Percentiles rank a stretch among this genome's conserved stretches.
phyloP scores from a whole-genome alignment of 1,284 basidiomycete species.

The Leccinum fallax region DNA sequence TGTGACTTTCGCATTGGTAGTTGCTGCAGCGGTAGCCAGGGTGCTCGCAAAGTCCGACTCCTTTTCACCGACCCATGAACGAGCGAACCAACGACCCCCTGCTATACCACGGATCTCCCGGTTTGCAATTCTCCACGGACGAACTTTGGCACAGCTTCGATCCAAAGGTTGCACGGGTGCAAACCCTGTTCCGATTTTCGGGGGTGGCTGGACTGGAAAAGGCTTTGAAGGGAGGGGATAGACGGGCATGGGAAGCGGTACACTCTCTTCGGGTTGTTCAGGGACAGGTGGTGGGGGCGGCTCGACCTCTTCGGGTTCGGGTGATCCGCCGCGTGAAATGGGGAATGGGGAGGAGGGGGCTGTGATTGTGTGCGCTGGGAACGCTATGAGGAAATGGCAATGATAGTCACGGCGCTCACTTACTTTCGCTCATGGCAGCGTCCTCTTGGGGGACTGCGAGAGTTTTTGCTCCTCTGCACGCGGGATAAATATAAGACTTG shows the following conservation, averaged over 20 bases:
- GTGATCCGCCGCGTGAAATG: slow-evolving; percentile 28
- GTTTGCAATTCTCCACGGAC: slow-evolving; percentile 70
- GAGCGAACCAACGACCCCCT: slow-evolving; percentile 75
- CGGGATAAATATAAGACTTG: neutral
- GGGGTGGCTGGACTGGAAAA: slow-evolving; percentile 74
- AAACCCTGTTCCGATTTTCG: slow-evolving; percentile 71
- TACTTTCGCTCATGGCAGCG: slow-evolving; percentile 49
- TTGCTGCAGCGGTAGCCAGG: slow-evolving; percentile 34
- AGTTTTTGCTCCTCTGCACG: slow-evolving; percentile 23
- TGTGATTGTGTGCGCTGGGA: slow-evolving; percentile 42
- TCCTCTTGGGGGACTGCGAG: slow-evolving; percentile 30
- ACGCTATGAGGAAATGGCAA: slow-evolving; percentile 3
- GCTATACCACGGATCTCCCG: slow-evolving; percentile 78
- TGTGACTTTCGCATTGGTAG: slow-evolving; percentile 30
- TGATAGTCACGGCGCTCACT: slow-evolving; percentile 8
- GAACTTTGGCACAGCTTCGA: slow-evolving; percentile 56
- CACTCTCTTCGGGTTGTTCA: slow-evolving; percentile 53
- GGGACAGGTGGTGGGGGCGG: slow-evolving; percentile 39
- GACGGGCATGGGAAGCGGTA: slow-evolving; percentile 66
- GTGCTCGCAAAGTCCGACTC: slow-evolving; percentile 59
- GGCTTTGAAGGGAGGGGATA: slow-evolving; percentile 78
- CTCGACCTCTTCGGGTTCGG: slow-evolving; percentile 32
- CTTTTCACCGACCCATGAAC: slow-evolving; percentile 78
- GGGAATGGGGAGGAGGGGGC: slow-evolving; percentile 49
- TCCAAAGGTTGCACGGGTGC: slow-evolving; percentile 67